Evolutionary conservation across 2,329 filamentous ascomycete genomes (phyloP).

Genomic region (Epichloe brachyelytri): DNA sequence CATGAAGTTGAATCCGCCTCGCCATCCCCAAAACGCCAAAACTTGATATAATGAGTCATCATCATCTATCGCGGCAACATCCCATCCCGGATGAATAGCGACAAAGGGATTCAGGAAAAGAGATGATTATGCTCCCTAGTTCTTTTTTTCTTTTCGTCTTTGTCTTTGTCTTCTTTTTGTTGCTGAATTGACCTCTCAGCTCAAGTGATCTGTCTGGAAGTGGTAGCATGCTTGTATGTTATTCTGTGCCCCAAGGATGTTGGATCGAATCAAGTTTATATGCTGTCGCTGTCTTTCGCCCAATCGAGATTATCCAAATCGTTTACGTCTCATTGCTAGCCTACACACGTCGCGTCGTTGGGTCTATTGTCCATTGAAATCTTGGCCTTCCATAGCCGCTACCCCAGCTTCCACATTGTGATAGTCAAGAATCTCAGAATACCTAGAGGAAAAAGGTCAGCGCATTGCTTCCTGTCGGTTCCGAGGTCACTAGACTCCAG

Average conservation of each 20-base stretch:
- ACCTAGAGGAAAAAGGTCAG: slow-evolving; percentile 45
- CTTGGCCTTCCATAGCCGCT: slow-evolving; percentile 25
- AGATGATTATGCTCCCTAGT: not conserved
- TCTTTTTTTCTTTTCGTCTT: not conserved
- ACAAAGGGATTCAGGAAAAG: not conserved
- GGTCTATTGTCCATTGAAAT: slow-evolving; percentile 23
- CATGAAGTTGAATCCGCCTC: slow-evolving; percentile 5
- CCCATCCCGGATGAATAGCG: not conserved
- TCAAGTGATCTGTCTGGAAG: no score
- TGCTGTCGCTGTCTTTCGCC: slow-evolving; percentile 4
- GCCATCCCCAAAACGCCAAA: slow-evolving; percentile 19
- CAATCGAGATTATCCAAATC: slow-evolving; percentile 4
- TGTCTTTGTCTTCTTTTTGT: not conserved
- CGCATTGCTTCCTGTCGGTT: not conserved
- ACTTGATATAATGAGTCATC: slow-evolving; percentile 4
- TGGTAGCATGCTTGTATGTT: not conserved
- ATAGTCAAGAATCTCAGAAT: slow-evolving; percentile 97
- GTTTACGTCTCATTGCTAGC: slow-evolving; percentile 3
- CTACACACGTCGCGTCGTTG: not conserved
- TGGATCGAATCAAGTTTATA: not conserved
- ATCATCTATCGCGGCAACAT: not conserved
- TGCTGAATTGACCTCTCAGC: not conserved
- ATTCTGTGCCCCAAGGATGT: not conserved
- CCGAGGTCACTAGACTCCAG: not conserved
- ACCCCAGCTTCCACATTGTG: slow-evolving; percentile 67